Base-by-base conservation (phyloP, 2,329 filamentous ascomycete species). In the Sclerotinia minor region DNA sequence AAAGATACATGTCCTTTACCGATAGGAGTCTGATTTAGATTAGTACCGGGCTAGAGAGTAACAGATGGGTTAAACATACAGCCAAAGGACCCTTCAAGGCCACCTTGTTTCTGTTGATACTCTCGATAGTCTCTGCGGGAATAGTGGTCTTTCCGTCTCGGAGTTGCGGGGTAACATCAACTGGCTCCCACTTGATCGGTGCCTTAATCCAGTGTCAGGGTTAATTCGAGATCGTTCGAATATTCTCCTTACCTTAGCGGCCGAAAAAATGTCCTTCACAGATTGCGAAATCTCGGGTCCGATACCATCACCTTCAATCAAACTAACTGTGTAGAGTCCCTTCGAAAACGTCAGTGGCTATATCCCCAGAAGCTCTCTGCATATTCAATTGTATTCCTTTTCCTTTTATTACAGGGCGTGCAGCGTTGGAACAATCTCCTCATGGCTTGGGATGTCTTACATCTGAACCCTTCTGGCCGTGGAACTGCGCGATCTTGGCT, bases 1-100 rank as follows among this genome's bases (percentile, higher is more conserved):
- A 99, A 92, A 69, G 95, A 98, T 80, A 99, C 94, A 83, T 99
- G 95, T 78, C 95, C 95, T 86, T 98, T 99, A 81, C 96, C 95
- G 77, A 99, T 88, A 72, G 95, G 95, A 4, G 95, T 99, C 87
- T 94, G 71, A 49, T 70, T 60, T 45, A 49, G 69, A 68, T 73
- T 35, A 68, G 63, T 45, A 59, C 47, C 44, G 71, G 67, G 58
- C 50, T 8, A 21, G 59, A 47, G 64, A 65, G 70, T 70, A 57
- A 71, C 71, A 71, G 53, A 64, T 53, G 52, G 63, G 60, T 53
- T 58, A 57, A 68, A 65, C 89, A 71, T 89, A 94, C 91, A 76
- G 96, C 96, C 74, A 99, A 89, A 76, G 96, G 96, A 73, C 96
- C 95, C 87, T 99, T 99, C 74, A 99, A 89, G 72, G 96, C 95